These are phyloP conservation scores for Trichoderma sp. DNA, from an alignment of 2,329 filamentous ascomycete genomes.

Conservation along the genomic window DNA sequence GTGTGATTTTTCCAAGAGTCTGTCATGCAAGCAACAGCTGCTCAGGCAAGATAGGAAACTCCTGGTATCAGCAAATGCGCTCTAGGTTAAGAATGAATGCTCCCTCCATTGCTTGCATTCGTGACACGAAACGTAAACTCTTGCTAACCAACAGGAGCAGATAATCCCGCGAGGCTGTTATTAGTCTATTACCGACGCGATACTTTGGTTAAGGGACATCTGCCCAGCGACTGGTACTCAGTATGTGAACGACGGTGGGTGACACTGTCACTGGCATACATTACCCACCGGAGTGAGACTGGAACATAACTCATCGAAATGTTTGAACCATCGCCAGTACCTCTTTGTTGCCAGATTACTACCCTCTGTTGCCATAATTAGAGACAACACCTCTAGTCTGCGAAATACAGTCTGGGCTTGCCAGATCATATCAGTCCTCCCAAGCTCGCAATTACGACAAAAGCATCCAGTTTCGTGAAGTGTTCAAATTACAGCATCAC, in stretches of 20 bases:
- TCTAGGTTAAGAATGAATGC: background rate
- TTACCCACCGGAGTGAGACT: background rate
- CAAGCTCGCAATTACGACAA: background rate
- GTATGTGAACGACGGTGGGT: background rate
- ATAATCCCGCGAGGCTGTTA: background rate
- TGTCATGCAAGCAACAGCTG: background rate
- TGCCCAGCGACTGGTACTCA: background rate
- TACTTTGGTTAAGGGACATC: background rate
- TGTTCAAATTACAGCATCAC: background rate
- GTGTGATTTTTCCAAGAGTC: background rate
- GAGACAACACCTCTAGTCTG: background rate
- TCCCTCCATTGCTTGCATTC: background rate
- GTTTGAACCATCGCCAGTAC: background rate
- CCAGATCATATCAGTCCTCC: background rate
- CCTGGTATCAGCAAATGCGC: background rate
- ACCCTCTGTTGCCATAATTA: background rate
- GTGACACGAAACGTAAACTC: background rate
- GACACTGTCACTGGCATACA: background rate
- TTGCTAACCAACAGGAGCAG: background rate
- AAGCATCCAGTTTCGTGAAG: background rate
- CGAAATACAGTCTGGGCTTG: background rate
- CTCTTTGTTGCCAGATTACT: background rate
- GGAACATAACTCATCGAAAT: background rate
- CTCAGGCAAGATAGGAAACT: background rate
- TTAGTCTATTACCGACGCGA: background rate